These are phyloP conservation scores for Eucalyptus microcorys DNA, from an alignment of 345 rosid species.

Conservation along the genomic window DNA sequence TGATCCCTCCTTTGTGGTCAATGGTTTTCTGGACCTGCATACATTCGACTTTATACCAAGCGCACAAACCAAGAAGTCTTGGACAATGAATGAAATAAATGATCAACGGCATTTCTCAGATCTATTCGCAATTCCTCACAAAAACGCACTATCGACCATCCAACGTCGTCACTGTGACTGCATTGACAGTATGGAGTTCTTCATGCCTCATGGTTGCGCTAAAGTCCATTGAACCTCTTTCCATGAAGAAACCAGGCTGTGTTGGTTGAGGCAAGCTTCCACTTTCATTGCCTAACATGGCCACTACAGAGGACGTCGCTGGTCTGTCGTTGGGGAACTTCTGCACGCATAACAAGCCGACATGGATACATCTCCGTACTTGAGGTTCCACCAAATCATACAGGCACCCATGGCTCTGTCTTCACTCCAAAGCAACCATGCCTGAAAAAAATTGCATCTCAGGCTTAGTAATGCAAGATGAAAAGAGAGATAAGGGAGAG, in stretches of 20 bases:
- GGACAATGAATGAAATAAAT: background rate
- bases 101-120: background rate
- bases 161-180: background rate
- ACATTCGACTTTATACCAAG: background rate
- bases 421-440: background rate
- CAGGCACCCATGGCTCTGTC: background rate
- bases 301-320: background rate
- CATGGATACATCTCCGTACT: background rate
- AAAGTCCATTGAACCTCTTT: background rate
- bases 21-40: background rate
- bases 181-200: background rate
- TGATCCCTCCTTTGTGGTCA: background rate
- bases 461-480: background rate
- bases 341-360: slow-evolving; percentile 14
- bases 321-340: slow-evolving; percentile 9
- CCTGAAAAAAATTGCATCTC: background rate
- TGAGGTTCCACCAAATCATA: background rate
- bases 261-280: background rate
- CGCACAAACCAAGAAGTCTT: background rate
- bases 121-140: background rate
- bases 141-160: background rate
- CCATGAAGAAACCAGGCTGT: slow-evolving; percentile 5
- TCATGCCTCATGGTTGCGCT: background rate
- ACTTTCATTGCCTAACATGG: background rate
- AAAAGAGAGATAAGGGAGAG: background rate